Percentiles rank a stretch among this genome's conserved stretches.
Evolutionary conservation across 257 asterid genomes (phyloP).

Genomic region (Ballota nigra): DNA sequence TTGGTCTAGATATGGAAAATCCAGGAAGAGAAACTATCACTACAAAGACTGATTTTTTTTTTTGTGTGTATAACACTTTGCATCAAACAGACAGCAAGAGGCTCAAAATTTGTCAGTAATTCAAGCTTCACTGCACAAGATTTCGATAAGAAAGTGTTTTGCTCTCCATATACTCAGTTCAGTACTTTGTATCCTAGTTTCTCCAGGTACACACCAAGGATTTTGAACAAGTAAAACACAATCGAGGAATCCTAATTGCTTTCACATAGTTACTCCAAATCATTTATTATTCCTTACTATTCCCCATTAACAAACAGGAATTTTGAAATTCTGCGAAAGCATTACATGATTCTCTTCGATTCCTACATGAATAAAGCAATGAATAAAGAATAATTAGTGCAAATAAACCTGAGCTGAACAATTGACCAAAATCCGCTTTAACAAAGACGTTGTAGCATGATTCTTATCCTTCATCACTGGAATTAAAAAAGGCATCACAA

Average conservation of each 20-base stretch:
- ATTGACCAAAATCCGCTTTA: constrained; percentile 58
- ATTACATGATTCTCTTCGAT: neutral
- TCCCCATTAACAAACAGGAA: constrained; percentile 7
- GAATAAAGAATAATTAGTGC: neutral
- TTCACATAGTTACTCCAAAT: neutral
- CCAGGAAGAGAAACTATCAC: neutral
- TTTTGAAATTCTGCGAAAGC: neutral
- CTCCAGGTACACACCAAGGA: neutral
- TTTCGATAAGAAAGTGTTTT: neutral
- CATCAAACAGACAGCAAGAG: neutral
- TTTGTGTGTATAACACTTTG: neutral
- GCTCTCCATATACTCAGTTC: neutral
- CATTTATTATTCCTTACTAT: neutral
- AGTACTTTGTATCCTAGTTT: neutral
- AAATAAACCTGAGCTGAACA: constrained; percentile 78
- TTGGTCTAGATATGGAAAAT: too few relatives aligned
- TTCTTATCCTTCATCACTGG: constrained; percentile 79
- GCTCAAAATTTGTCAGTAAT: neutral
- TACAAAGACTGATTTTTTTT: neutral
- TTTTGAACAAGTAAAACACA: neutral
- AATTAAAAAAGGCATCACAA: constrained; percentile 23
- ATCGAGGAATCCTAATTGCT: neutral
- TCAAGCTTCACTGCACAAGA: neutral
- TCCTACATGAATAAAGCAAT: neutral
- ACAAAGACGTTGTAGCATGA: constrained; percentile 48